Base-by-base conservation (phyloP, 345 rosid genomes). In the Erysimum cheiranthoides region DNA sequence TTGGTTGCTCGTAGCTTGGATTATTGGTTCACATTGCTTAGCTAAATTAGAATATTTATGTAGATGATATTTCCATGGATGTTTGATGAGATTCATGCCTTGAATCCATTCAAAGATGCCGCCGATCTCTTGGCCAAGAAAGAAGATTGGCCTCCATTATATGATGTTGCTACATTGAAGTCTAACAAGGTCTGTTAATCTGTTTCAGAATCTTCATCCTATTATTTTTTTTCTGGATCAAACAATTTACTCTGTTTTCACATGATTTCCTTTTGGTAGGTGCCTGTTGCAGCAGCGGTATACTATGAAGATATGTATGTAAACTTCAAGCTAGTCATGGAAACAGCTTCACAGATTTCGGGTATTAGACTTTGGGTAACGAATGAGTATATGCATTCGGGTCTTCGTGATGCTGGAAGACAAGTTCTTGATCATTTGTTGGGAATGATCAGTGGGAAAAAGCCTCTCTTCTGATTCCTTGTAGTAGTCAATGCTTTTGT, bases 341-440 rank as follows among this genome's bases (percentile, higher is more conserved):
- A 92, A 76, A 95, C 96, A 54, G 93, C 90, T 50, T 78, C 93
- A 49, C 79, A 86, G 65, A 84, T 92, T 32, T 87, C 89, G 2
- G 90, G 91, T 36, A 85, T 90, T 61, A 80, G 98, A 80, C 80
- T 85, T 40, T 93, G 98, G 97, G 69, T 91, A 36, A 88, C 97
- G 2, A 93, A 88, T 17, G 94, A 93, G 83, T 92, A 73, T 79
- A 86, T 88, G 99, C 99, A 95, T 73, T 95, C 97, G 8, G 99
- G 97, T 62, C 88, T 92, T 32, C 91, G 91, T 3, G 99, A 92
- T 66, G 86, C 74, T 17, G 97, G 96, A 34, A 85, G 81, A 30
- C 85, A 81, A 77, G 86, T 95, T 68, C 76, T 94, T 60, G 95
- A 90, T 59, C 95, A 91, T 82, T 82, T 94, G 78, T 43, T 90